Evolutionary conservation across 257 asterid genomes (phyloP).

Genomic region (Anisodus acutangulus): DNA sequence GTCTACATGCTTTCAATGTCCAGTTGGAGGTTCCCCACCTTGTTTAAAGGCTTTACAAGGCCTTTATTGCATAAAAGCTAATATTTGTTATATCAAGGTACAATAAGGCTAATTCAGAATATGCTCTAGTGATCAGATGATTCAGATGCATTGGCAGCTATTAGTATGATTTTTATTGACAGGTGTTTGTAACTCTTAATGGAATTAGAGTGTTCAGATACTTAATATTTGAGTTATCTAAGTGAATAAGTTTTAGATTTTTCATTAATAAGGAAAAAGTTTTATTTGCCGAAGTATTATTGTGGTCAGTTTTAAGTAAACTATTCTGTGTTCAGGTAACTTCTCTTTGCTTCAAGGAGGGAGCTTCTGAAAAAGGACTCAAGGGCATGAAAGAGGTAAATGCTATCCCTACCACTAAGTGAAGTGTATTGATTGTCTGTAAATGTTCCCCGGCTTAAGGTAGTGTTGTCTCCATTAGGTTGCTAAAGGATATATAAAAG

Average conservation of each 20-base stretch:
- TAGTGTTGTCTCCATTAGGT: constrained; percentile 30
- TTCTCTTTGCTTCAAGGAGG: constrained; percentile 39
- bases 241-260: not conserved
- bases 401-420: not conserved
- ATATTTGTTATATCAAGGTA: constrained; percentile 5
- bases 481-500: constrained; percentile 28
- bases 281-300: not conserved
- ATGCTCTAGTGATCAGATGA: constrained; percentile 1
- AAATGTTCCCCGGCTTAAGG: constrained; percentile 18
- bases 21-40: constrained; percentile 5
- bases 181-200: not conserved
- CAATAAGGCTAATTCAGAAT: constrained; percentile 13
- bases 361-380: constrained; percentile 34
- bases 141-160: constrained; percentile 3
- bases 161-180: not conserved
- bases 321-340: constrained; percentile 34
- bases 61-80: not conserved
- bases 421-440: constrained; percentile 22
- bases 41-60: not conserved
- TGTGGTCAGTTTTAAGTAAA: constrained; percentile 16
- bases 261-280: not conserved
- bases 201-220: not conserved
- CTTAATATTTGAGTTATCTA: not conserved
- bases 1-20: not conserved
- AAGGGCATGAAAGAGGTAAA: constrained; percentile 39